Evolutionary conservation across 768 basidiomycete species (phyloP).

Genomic region (Holtermannia corniformis): DNA sequence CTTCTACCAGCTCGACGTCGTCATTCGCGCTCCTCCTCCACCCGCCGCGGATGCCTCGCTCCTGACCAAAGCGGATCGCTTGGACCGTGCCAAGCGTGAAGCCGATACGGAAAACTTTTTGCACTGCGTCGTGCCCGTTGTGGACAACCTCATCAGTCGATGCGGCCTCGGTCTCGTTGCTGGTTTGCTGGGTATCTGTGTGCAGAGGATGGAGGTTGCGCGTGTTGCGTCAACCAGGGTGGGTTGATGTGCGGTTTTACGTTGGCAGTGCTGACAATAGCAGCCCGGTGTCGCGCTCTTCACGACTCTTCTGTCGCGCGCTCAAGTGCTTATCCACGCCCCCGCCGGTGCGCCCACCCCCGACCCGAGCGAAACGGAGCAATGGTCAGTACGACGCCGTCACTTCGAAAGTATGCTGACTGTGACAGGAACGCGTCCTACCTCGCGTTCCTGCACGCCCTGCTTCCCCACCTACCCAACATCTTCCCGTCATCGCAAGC

Average conservation of each 20-base stretch:
- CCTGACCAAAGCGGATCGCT: slow-evolving; percentile 33
- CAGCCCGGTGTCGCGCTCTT: slow-evolving; percentile 87
- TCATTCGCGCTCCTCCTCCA: slow-evolving; percentile 67
- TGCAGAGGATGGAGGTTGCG: slow-evolving; percentile 67
- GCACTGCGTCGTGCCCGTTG: slow-evolving; percentile 72
- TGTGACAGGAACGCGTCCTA: slow-evolving; percentile 69
- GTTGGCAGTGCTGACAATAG: slow-evolving; percentile 6
- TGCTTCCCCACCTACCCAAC: slow-evolving; percentile 62
- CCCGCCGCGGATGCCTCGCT: slow-evolving; percentile 45
- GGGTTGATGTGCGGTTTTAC: slow-evolving; percentile 26
- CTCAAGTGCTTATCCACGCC: slow-evolving; percentile 80
- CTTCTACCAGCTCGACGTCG: slow-evolving; percentile 87
- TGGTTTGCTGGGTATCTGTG: slow-evolving; percentile 71
- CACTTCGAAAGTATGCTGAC: slow-evolving; percentile 2
- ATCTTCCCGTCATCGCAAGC: slow-evolving; percentile 78
- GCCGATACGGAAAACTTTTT: slow-evolving; percentile 85
- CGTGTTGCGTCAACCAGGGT: slow-evolving; percentile 72
- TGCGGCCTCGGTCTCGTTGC: slow-evolving; percentile 72
- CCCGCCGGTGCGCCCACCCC: slow-evolving; percentile 51
- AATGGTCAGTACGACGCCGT: slow-evolving; percentile 50
- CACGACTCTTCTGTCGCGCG: slow-evolving; percentile 81
- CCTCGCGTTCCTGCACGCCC: slow-evolving; percentile 70
- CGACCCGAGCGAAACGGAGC: slow-evolving; percentile 57
- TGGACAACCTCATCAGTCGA: slow-evolving; percentile 68
- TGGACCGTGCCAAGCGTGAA: slow-evolving; percentile 49